Evolutionary conservation across 257 asterid species (phyloP).

Genomic region (Verbena officinalis): DNA sequence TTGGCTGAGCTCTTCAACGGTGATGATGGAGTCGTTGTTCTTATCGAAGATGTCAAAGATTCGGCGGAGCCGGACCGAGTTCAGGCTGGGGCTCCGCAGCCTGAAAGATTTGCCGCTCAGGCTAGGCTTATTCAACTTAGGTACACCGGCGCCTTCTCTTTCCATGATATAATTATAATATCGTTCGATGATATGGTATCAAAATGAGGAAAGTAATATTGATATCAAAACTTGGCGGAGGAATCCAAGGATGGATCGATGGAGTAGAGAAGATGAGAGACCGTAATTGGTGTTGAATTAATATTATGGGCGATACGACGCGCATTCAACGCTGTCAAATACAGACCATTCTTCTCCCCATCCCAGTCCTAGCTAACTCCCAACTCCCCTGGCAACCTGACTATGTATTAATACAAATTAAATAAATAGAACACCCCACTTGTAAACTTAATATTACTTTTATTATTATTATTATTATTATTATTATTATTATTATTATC

Average conservation of each 20-base stretch:
- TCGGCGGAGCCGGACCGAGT: conserved; percentile 74
- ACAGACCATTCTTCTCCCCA: conserved; percentile 18
- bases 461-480: not conserved
- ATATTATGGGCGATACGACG: conserved; percentile 4
- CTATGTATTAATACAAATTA: no score
- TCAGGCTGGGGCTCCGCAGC: conserved; percentile 73
- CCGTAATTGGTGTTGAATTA: not conserved
- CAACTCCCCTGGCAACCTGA: no score
- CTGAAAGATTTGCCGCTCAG: conserved; percentile 45
- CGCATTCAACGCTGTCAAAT: conserved; percentile 25
- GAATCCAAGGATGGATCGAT: not conserved
- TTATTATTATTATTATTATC: no score
- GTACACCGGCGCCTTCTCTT: conserved; percentile 3
- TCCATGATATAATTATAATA: no score
- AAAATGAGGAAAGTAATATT: no score
- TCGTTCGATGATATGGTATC: no score
- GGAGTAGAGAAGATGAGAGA: conserved; percentile 7
- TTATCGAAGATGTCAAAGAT: conserved; percentile 75
- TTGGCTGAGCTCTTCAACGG: conserved; percentile 60
- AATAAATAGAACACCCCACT: no score
- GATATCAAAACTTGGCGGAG: no score
- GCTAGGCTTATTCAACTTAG: no score
- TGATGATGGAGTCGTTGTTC: conserved; percentile 63
- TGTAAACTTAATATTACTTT: no score
- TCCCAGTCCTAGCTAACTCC: not conserved